These are phyloP conservation scores for Withania somnifera DNA, from an alignment of 305 asterid species.

Conservation along the genomic window DNA sequence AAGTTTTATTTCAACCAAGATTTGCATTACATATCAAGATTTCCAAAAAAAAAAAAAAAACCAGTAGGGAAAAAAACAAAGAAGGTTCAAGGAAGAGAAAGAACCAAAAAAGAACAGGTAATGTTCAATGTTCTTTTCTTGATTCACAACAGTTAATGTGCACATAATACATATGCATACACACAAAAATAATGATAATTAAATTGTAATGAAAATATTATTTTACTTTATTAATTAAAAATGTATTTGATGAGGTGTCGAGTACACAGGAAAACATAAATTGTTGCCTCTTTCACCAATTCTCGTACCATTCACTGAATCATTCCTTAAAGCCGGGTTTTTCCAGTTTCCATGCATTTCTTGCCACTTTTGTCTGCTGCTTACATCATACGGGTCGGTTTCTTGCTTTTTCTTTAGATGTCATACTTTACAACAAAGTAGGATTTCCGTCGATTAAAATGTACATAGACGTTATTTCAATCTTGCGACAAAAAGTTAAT, in stretches of 20 bases:
- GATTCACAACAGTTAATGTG: neutral
- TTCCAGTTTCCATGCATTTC: neutral
- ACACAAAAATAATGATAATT: neutral
- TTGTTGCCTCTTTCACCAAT: neutral
- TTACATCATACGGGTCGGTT: neutral
- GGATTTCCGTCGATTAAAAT: neutral
- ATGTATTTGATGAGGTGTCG: constrained; percentile 5
- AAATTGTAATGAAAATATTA: neutral
- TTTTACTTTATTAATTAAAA: neutral
- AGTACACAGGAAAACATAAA: neutral
- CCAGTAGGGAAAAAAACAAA: constrained; percentile 5
- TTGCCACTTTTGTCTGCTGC: neutral
- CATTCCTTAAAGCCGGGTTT: constrained; percentile 2
- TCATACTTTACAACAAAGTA: neutral
- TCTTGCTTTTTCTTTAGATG: neutral
- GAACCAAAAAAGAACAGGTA: neutral
- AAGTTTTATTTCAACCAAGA: neutral
- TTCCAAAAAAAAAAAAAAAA: neutral
- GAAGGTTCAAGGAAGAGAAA: neutral
- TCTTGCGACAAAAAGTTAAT: no score
- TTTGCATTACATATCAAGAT: constrained; percentile 8
- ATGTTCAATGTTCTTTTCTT: no score
- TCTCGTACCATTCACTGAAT: constrained; percentile 4
- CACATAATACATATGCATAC: neutral
- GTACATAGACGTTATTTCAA: neutral